Evolutionary conservation across 495 filamentous ascomycete species (phyloP).

Genomic region (Xylaria intraflava): DNA sequence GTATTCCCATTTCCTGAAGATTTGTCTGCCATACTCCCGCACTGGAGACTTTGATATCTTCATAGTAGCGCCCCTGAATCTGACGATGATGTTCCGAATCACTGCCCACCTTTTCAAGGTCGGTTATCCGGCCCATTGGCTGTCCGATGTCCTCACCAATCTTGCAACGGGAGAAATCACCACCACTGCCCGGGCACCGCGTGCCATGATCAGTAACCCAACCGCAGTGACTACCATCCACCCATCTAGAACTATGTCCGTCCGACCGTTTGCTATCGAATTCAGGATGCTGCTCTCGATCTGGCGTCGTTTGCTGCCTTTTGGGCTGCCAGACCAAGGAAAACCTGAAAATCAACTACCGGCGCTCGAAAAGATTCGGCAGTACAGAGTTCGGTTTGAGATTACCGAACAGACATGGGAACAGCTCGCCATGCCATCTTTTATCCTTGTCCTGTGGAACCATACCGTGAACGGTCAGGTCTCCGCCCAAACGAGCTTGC

Average conservation of each 20-base stretch:
- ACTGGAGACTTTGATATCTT: background rate
- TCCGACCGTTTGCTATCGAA: constrained; percentile 25
- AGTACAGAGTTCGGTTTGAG: constrained; percentile 23
- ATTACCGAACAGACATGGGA: background rate
- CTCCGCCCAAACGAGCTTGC: background rate
- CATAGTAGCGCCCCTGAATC: constrained; percentile 25
- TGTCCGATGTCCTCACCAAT: constrained; percentile 19
- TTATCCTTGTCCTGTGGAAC: constrained; percentile 29
- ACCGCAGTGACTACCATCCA: constrained; percentile 11
- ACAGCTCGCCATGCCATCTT: constrained; percentile 13
- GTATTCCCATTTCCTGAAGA: constrained; percentile 29
- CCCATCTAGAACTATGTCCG: constrained; percentile 15
- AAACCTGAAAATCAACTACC: constrained; percentile 13
- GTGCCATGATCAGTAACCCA: constrained; percentile 1
- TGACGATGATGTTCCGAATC: constrained; percentile 26
- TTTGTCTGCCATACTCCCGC: constrained; percentile 23
- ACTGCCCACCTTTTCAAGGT: constrained; percentile 21
- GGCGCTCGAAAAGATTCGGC: constrained; percentile 16
- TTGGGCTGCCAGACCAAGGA: constrained; percentile 19
- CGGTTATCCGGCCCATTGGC: constrained; percentile 35
- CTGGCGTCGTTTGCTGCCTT: constrained; percentile 26
- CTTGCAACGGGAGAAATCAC: constrained; percentile 21
- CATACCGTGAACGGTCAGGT: constrained; percentile 5
- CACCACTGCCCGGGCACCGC: constrained; percentile 25
- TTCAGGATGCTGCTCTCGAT: constrained; percentile 25